phyloP scores from a whole-genome alignment of 163 green algal genomes.

The Coccomyxa subellipsoidea region DNA sequence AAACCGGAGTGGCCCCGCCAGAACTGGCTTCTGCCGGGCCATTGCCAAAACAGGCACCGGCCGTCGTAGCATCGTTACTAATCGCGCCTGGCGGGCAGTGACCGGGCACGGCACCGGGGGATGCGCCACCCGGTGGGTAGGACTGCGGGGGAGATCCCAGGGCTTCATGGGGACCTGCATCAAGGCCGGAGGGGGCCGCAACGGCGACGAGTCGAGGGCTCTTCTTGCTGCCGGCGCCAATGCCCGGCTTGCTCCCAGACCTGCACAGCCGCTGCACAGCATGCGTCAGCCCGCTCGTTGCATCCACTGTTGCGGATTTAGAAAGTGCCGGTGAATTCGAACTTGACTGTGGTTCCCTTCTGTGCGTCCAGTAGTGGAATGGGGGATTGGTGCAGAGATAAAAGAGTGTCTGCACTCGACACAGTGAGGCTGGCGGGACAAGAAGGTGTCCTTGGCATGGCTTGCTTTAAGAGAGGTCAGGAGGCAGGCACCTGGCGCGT shows the following conservation, averaged over 20 bases:
- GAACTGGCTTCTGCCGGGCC: not conserved
- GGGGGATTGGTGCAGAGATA: no score
- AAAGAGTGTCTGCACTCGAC: no score
- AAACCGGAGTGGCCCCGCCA: not conserved
- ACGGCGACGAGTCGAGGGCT: not conserved
- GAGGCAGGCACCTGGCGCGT: not conserved
- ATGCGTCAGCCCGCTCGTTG: not conserved
- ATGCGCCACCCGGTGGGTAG: not conserved
- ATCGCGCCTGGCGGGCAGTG: not conserved
- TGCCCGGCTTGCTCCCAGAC: not conserved
- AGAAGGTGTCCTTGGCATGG: no score
- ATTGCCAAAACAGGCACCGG: not conserved
- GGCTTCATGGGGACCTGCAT: not conserved
- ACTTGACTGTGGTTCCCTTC: no score
- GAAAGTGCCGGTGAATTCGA: no score
- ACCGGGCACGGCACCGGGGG: not conserved
- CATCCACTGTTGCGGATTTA: no score
- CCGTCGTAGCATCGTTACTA: not conserved
- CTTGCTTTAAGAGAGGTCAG: not conserved
- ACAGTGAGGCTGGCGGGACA: not conserved
- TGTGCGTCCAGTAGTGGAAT: no score
- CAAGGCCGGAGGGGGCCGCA: no score
- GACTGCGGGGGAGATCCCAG: not conserved
- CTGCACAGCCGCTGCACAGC: not conserved
- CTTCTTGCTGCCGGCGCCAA: not conserved